Base-by-base conservation (phyloP, 169 alveolate genomes). In the Miamiensis avidus region DNA sequence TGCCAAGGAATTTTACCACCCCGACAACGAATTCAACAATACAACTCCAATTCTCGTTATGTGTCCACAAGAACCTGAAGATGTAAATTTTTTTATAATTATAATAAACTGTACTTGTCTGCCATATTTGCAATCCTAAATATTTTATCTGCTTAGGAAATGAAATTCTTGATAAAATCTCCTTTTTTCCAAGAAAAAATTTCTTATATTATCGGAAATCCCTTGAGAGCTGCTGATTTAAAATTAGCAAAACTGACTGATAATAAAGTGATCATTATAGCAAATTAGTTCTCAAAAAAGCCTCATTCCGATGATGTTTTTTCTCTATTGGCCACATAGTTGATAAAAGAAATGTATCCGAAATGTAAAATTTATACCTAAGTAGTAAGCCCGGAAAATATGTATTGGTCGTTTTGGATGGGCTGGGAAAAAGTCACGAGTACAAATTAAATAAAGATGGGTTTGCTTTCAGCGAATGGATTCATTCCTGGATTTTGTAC, bases 1-100 rank as follows among this genome's bases (percentile, higher is more conserved):
- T 77, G 82, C 82, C 15, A 77, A 77, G 33, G 82, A 77, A 25
- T 77, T 77, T 33, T 77, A 77, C 11, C 82, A 77, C 64, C 82
- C 82, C 25, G 82, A 77, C 27, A 77, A 33, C 0, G 34, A 69
- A 27, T 25, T 28, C 31, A 69, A 77, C 72, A n/a, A 77, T 33
- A 31, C 31, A 27, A 34, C 34, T 15, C 82, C 82, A 33, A 16
- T 77, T 29, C 33, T 77, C 20, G 33, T 77, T 1, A 77, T 77
- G 82, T 25, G 28, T 0, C 28, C 72, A 77, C 11, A 77, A 31
- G 82, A 77, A 33, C 82, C 82, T 0, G 28, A 30, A 33, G 34
- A 77, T 34, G 82, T 77, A 77, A 77, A 33, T 77, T 0, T 29
- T 11, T 77, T 31, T 31, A 20, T 29, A 0, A 31, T 29, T 76